These are phyloP conservation scores for Sanghuangporus weigelae DNA, from an alignment of 1,284 basidiomycete genomes.

Conservation along the genomic window DNA sequence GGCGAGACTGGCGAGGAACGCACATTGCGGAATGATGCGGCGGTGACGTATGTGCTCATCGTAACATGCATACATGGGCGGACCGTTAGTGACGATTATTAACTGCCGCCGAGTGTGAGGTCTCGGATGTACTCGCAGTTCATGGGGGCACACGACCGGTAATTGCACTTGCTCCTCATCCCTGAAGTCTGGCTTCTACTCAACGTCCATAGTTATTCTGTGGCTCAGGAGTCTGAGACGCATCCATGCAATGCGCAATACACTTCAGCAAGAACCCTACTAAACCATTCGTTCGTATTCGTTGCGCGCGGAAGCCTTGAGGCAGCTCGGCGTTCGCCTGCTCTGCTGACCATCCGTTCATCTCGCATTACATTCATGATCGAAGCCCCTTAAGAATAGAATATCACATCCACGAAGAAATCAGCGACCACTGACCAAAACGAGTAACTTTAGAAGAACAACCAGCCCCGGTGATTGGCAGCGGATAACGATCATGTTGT, in stretches of 20 bases:
- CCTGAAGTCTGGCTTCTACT: background rate
- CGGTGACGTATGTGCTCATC: background rate
- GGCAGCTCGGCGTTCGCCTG: background rate
- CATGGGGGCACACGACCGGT: background rate
- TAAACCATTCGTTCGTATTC: too few relatives aligned
- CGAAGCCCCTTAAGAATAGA: background rate
- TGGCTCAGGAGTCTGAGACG: background rate
- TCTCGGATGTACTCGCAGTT: background rate
- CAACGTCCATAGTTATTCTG: background rate
- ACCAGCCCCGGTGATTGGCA: background rate
- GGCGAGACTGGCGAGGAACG: background rate
- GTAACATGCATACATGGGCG: background rate
- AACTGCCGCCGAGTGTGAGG: background rate
- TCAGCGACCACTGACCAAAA: background rate
- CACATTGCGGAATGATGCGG: background rate
- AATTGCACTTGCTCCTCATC: background rate
- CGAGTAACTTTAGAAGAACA: background rate
- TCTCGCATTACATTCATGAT: background rate
- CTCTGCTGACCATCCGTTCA: background rate
- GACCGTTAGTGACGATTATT: background rate
- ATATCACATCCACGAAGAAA: background rate
- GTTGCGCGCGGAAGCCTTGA: background rate
- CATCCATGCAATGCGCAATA: background rate
- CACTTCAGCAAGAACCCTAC: background rate
- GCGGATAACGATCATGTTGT: background rate